Evolutionary conservation across 2,329 filamentous ascomycete genomes (phyloP), one percentile per base, ranked within the genome.

Genomic region (Trichoderma arundinaceum): DNA sequence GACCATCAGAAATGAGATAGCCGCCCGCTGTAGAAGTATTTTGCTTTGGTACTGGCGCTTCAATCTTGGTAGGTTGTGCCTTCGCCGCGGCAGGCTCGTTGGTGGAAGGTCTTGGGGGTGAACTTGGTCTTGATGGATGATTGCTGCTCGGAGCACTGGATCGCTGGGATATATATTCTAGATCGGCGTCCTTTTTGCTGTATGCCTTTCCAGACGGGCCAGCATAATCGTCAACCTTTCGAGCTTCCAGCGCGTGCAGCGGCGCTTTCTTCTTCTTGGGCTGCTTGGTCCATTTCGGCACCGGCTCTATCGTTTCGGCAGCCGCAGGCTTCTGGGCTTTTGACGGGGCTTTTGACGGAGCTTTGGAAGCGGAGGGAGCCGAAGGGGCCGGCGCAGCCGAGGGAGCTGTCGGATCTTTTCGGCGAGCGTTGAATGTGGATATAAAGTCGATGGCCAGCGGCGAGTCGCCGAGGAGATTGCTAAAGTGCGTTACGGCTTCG

Each of bases 401-500:
- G 7, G 73, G 76, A 1, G 80, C n/a, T 2, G 51, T n/a, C 13
- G 66, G 81, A 19, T 81, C 81, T 70, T 82, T 78, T 58, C 87
- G 79, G 17, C 82, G 86, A 3, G 89, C 86, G 75, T 97, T 98
- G 76, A 94, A 94, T 17, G 88, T 89, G 0, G 92, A 87, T 69
- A 94, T 89, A 75, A 92, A 95, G 72, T 93, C 90, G 68, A 93
- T 80, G 46, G 82, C 85, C 71, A 90, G 88, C 1, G 93, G 87
- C 7, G 91, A 93, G 76, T 96, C 92, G 57, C 94, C 95, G 0
- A 99, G 85, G 61, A 99, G 82, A 74, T 95, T 92, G 76, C 89
- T 90, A 68, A 99, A 90, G 77, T 98, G 92, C 48, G 93, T 89
- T 58, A 88, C 92, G 13, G 92, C 91, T 69, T 90, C 91, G 59